Percentiles rank a stretch among this genome's conserved stretches.
Evolutionary conservation across 306 rosid species (phyloP).

Genomic region (Fagus crenata): DNA sequence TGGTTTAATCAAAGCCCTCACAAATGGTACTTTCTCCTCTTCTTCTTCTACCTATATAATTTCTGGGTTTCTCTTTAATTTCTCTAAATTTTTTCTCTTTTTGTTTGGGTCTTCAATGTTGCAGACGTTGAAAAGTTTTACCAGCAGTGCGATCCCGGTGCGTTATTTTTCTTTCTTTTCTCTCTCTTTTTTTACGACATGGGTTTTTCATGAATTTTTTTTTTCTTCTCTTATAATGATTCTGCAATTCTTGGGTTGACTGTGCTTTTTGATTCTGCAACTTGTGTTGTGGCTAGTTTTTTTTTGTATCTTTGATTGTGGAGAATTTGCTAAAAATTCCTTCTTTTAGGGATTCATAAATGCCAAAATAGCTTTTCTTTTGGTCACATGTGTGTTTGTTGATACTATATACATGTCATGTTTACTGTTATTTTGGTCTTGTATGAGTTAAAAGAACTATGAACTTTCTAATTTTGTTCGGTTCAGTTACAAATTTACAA

Average conservation of each 20-base stretch:
- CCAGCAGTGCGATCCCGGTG: slow-evolving; percentile 99
- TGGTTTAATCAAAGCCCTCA: slow-evolving; percentile 79
- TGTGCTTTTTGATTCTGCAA: not conserved
- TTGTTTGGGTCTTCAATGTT: not conserved
- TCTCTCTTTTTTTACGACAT: not conserved
- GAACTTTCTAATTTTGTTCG: not conserved
- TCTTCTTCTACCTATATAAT: not conserved
- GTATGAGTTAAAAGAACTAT: not conserved
- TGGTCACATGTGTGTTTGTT: not conserved
- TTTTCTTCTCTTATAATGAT: not conserved
- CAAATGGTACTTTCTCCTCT: slow-evolving; percentile 38
- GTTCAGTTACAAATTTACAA: too few species aligned
- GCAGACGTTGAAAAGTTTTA: slow-evolving; percentile 92
- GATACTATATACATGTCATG: not conserved
- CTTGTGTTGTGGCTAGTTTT: too few species aligned
- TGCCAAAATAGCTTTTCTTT: too few species aligned
- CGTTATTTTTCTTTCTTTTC: slow-evolving; percentile 22
- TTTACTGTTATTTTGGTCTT: not conserved
- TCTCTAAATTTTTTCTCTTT: not conserved
- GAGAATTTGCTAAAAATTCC: too few species aligned
- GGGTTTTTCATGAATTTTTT: not conserved
- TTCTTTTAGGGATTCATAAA: not conserved
- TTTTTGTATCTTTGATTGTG: not conserved
- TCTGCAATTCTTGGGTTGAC: not conserved
- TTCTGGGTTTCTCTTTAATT: slow-evolving; percentile 4